Percentiles rank a stretch among this genome's conserved stretches.
Conservation (phyloP, 768 basidiomycete genomes). For the Psilocybe cyanescens region DNA sequence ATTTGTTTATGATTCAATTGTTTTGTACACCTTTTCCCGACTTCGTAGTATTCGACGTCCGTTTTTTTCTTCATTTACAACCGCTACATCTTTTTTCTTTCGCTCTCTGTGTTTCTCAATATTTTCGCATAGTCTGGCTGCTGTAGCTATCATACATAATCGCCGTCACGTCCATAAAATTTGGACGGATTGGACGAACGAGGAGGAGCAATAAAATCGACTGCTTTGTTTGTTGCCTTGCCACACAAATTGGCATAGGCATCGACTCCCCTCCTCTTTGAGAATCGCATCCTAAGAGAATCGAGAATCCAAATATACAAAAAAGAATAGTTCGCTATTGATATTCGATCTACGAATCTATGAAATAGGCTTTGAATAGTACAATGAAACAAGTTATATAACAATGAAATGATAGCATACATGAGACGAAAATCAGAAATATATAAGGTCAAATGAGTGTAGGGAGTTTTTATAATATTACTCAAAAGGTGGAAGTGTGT, state of each 20-base stretch:
- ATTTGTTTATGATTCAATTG: background rate
- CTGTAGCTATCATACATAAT: slow-evolving; percentile 16
- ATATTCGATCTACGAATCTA: background rate
- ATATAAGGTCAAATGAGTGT: slow-evolving; percentile 1
- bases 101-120: slow-evolving; percentile 14
- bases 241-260: slow-evolving; percentile 19
- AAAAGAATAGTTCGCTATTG: background rate
- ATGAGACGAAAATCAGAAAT: background rate
- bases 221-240: slow-evolving; percentile 21
- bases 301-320: background rate
- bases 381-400: background rate
- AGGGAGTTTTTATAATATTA: background rate
- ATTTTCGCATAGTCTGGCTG: slow-evolving; percentile 2
- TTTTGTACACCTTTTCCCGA: slow-evolving; percentile 12
- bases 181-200: slow-evolving; percentile 9
- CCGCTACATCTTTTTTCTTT: slow-evolving; percentile 22
- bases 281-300: background rate
- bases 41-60: slow-evolving; percentile 8
- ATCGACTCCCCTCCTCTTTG: slow-evolving; percentile 15
- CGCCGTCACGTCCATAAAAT: slow-evolving; percentile 14
- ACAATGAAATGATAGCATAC: background rate
- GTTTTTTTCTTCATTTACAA: slow-evolving; percentile 20
- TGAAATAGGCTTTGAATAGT: background rate
- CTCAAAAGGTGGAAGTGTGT: background rate
- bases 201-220: slow-evolving; percentile 25